A percentile compares a stretch with the other conserved stretches of the same genome.
phyloP scores from a whole-genome alignment of 768 basidiomycete species.

The Phylloporus rhodoxanthus region DNA sequence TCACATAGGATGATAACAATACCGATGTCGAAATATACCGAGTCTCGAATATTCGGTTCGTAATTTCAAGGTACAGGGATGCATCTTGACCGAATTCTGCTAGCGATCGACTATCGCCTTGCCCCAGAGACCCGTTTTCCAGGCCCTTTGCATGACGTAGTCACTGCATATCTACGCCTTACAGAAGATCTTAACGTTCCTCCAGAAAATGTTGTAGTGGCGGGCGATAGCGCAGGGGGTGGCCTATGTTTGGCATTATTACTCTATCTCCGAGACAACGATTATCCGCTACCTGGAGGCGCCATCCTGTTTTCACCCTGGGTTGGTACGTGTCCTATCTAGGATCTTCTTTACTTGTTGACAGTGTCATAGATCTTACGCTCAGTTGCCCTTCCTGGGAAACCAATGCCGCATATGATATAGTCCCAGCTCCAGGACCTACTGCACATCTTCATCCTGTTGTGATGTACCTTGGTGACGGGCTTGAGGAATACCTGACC shows the following conservation, averaged over 20 bases:
- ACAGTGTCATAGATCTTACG: conserved; percentile 61
- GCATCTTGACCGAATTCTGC: not conserved
- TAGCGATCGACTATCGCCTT: conserved; percentile 90
- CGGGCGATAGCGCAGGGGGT: conserved; percentile 93
- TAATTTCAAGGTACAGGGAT: conserved; percentile 1
- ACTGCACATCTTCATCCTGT: conserved; percentile 92
- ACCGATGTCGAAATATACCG: conserved; percentile 80
- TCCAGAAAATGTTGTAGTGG: conserved; percentile 81
- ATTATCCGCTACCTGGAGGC: conserved; percentile 76
- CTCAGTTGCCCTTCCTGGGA: conserved; percentile 99
- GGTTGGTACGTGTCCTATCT: conserved; percentile 63
- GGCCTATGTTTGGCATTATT: conserved; percentile 78
- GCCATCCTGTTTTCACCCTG: conserved; percentile 91
- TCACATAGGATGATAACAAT: conserved; percentile 89
- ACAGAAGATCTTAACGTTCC: conserved; percentile 86
- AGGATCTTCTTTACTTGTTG: conserved; percentile 4
- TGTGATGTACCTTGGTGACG: conserved; percentile 84
- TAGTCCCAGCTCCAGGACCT: conserved; percentile 63
- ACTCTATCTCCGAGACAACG: conserved; percentile 93
- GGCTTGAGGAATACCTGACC: conserved; percentile 76
- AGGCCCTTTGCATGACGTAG: conserved; percentile 80
- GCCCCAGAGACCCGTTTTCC: conserved; percentile 96
- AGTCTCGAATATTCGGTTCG: conserved; percentile 82
- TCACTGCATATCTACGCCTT: conserved; percentile 80
- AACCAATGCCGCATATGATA: conserved; percentile 81